Conservation (phyloP, 2,329 filamentous ascomycete species). For the Cordyceps militaris region DNA sequence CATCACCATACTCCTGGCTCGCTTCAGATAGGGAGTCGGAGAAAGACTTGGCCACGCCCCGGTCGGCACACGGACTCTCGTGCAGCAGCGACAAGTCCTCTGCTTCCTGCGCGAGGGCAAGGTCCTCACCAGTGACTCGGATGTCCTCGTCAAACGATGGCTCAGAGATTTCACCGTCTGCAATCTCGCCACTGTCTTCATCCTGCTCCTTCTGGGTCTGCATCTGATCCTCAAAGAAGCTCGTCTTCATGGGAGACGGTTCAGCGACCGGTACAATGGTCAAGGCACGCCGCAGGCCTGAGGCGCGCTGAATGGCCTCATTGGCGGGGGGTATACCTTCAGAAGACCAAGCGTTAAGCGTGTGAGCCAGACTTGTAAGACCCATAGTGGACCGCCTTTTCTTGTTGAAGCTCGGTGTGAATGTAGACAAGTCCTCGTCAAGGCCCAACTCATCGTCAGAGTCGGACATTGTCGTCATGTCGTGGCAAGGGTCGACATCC, state of each 20-base stretch:
- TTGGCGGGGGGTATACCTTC: slow-evolving; percentile 43
- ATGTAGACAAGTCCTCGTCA: slow-evolving; percentile 26
- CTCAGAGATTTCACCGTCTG: slow-evolving; percentile 25
- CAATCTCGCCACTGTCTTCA: slow-evolving; percentile 19
- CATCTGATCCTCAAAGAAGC: slow-evolving; percentile 59
- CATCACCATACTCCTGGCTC: slow-evolving; percentile 60
- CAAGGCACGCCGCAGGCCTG: slow-evolving; percentile 1
- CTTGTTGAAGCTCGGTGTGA: slow-evolving; percentile 35
- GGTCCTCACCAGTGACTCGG: slow-evolving; percentile 46
- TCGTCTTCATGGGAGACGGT: slow-evolving; percentile 35
- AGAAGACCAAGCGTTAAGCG: slow-evolving; percentile 57
- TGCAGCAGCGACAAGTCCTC: slow-evolving; percentile 46
- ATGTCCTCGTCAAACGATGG: slow-evolving; percentile 46
- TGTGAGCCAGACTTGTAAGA: slow-evolving; percentile 57
- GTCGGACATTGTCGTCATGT: slow-evolving; percentile 36
- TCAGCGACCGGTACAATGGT: slow-evolving; percentile 20
- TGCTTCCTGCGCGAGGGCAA: slow-evolving; percentile 48
- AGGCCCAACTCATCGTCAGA: slow-evolving; percentile 44
- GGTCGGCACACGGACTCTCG: not conserved
- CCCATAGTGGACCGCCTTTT: slow-evolving; percentile 34
- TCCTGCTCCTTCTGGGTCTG: slow-evolving; percentile 22
- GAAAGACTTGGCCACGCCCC: slow-evolving; percentile 20
- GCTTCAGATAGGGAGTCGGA: slow-evolving; percentile 51
- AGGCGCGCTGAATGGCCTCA: not conserved
- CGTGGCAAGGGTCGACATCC: slow-evolving; percentile 37